A percentile compares a stretch with the other conserved stretches of the same genome.
Conservation (phyloP, 225 moss, liverwort and hornwort species). For the Marchantia paleacea region DNA sequence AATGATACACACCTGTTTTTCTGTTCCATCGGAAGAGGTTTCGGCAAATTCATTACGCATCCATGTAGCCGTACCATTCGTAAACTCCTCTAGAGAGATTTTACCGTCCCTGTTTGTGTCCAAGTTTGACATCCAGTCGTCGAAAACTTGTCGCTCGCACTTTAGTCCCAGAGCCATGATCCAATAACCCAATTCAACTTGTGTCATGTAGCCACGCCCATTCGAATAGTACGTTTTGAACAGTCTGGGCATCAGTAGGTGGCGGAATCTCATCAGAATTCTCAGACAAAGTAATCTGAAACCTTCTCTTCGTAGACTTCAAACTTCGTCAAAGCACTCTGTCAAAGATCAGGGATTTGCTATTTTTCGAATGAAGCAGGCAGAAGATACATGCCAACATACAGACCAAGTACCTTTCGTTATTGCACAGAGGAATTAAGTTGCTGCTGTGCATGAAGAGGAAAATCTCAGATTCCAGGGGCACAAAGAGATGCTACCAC, state of each 20-base stretch:
- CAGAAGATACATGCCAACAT: too few relatives aligned
- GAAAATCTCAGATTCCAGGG: too few relatives aligned
- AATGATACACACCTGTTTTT: not conserved
- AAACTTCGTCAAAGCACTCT: too few relatives aligned
- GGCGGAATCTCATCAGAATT: not conserved
- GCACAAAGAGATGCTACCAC: too few relatives aligned
- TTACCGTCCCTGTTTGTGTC: conserved; percentile 38
- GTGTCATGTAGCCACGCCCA: conserved; percentile 28
- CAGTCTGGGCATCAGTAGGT: conserved; percentile 26
- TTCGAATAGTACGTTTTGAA: conserved; percentile 46
- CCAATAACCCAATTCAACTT: conserved; percentile 38
- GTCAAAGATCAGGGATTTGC: too few relatives aligned
- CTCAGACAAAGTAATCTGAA: too few relatives aligned
- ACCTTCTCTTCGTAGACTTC: too few relatives aligned
- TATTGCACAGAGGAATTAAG: too few relatives aligned
- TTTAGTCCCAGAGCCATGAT: conserved; percentile 48
- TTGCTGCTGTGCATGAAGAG: too few relatives aligned
- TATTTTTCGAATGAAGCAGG: too few relatives aligned
- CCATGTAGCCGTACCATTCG: conserved; percentile 37
- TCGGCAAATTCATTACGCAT: not conserved
- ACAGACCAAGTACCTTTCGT: too few relatives aligned
- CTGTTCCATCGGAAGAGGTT: not conserved
- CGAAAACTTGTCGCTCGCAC: conserved; percentile 37
- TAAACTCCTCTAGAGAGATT: conserved; percentile 43
- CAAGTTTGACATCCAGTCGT: conserved; percentile 61